phyloP scores from a whole-genome alignment of 2,329 filamentous ascomycete genomes.

The Colletotrichum graminicola region DNA sequence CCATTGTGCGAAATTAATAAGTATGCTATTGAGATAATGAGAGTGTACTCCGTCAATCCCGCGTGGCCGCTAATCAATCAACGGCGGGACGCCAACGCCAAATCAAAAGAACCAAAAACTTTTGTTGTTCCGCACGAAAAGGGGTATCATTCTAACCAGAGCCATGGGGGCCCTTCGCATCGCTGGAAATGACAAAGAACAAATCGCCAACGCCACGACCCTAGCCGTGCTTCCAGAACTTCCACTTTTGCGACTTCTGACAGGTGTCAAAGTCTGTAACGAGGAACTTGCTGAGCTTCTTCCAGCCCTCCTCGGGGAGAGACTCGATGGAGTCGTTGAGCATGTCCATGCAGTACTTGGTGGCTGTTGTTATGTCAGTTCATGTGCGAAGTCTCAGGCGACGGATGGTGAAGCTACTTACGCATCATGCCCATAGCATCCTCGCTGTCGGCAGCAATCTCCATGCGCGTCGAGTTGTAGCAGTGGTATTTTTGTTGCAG shows the following conservation, averaged over 20 bases:
- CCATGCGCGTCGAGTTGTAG: slow-evolving; percentile 44
- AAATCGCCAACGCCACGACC: no score
- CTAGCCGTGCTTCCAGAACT: slow-evolving; percentile 43
- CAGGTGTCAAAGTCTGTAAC: slow-evolving; percentile 24
- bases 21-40: not conserved
- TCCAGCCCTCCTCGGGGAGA: slow-evolving; percentile 45
- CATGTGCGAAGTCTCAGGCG: not conserved
- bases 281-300: slow-evolving; percentile 43
- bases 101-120: not conserved
- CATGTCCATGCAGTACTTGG: slow-evolving; percentile 44
- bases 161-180: slow-evolving; percentile 9
- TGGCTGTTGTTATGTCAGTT: slow-evolving; percentile 39
- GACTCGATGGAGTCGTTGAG: slow-evolving; percentile 45
- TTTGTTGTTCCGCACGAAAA: slow-evolving; percentile 21
- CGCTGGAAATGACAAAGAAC: slow-evolving; percentile 2
- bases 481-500: slow-evolving; percentile 43
- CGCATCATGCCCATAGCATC: slow-evolving; percentile 42
- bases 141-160: slow-evolving; percentile 41
- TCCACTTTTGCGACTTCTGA: slow-evolving; percentile 42
- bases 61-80: not conserved
- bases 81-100: not conserved
- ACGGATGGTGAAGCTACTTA: slow-evolving; percentile 2
- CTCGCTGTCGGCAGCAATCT: slow-evolving; percentile 41
- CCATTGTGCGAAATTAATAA: not conserved
- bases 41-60: not conserved